Conservation (phyloP, 108 stramenopile species). For the Schizochytrium sp. region DNA sequence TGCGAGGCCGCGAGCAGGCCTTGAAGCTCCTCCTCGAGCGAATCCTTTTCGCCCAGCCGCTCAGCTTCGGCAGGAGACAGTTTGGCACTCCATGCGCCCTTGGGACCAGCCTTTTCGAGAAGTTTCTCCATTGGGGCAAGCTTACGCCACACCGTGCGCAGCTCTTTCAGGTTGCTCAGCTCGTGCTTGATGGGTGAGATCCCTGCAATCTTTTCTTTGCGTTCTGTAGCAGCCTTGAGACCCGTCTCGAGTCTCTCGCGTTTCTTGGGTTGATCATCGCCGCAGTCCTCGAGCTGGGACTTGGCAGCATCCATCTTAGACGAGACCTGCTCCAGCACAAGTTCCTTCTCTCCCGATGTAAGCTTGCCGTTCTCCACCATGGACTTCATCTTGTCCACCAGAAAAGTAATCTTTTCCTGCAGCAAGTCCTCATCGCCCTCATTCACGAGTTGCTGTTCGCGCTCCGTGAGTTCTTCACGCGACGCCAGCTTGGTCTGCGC, state of each 20-base stretch:
- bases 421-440: constrained; percentile 25
- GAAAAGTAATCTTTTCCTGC: constrained; percentile 21
- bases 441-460: constrained; percentile 76
- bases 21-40: not conserved
- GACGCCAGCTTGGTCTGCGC: constrained; percentile 57
- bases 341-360: constrained; percentile 29
- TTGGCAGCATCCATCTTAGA: not conserved
- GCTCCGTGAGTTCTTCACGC: constrained; percentile 58
- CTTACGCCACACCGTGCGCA: not conserved
- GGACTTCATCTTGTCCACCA: constrained; percentile 26
- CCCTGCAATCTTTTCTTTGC: not conserved
- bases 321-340: constrained; percentile 24
- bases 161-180: not conserved
- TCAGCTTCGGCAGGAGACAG: not conserved
- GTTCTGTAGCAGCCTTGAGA: not conserved
- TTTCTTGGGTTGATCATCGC: constrained; percentile 4
- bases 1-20: not conserved
- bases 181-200: not conserved
- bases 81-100: constrained; percentile 9
- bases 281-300: not conserved
- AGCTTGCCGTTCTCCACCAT: constrained; percentile 36
- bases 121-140: not conserved
- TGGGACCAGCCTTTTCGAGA: not conserved
- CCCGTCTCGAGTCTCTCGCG: not conserved
- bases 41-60: not conserved